Conservation (phyloP, 2,329 filamentous ascomycete genomes). For the Curvularia sp. region DNA sequence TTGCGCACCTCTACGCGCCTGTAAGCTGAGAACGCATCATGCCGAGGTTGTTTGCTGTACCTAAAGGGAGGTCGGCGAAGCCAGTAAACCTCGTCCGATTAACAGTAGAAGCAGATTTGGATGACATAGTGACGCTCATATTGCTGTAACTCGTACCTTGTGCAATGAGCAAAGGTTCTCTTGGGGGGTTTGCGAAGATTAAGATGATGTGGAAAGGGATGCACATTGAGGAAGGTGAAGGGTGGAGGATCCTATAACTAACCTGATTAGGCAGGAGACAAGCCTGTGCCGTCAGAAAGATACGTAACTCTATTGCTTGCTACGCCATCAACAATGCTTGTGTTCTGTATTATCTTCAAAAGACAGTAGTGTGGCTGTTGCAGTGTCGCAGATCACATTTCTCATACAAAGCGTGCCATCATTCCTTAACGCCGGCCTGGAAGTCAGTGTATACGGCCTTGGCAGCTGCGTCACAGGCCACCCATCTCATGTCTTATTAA, state of each 20-base stretch:
- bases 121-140: slow-evolving; percentile 13
- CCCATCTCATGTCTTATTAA: neutral
- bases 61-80: slow-evolving; percentile 18
- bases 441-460: neutral
- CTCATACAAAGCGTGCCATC: neutral
- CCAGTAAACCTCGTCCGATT: slow-evolving; percentile 8
- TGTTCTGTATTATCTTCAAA: neutral
- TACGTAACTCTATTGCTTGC: slow-evolving; percentile 16
- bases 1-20: slow-evolving; percentile 18
- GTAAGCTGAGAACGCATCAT: slow-evolving; percentile 12
- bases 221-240: slow-evolving; percentile 16
- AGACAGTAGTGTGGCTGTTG: neutral
- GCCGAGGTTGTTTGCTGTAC: slow-evolving; percentile 16
- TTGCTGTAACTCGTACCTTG: slow-evolving; percentile 4
- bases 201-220: slow-evolving; percentile 1
- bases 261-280: slow-evolving; percentile 16
- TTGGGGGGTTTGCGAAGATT: slow-evolving; percentile 7
- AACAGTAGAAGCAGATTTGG: slow-evolving; percentile 13
- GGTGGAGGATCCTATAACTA: slow-evolving; percentile 6
- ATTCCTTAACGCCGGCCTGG: neutral
- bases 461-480: neutral
- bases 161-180: slow-evolving; percentile 11
- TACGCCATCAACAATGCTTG: neutral
- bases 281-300: slow-evolving; percentile 7
- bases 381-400: neutral